Base-by-base conservation (phyloP, 2,329 filamentous ascomycete genomes). In the Thyridium curvatum region DNA sequence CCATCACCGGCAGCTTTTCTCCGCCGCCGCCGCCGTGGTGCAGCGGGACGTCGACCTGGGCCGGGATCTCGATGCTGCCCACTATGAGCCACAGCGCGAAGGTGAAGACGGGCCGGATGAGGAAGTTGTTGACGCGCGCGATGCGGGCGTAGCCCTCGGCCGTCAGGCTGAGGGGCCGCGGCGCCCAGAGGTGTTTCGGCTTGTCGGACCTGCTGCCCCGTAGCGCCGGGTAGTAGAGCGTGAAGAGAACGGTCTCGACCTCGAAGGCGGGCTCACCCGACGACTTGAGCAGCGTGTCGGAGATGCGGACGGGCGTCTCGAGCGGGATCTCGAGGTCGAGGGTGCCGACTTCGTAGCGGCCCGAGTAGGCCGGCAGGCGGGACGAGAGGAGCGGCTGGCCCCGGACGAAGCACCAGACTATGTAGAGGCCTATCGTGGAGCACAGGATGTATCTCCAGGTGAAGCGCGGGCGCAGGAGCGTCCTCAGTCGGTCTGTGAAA, bases 161-260 rank as follows among this genome's bases (percentile, higher is more conserved):
- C 0, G 62, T 67, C 21, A 70, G 58, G 30, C 58, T 52, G 5
- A 72, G 38, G 0, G 70, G 70, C 3, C 54, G 58, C 0, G 68
- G 56, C 16, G 72, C 54, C 70, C 70, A 74, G 21, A 54, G 50
- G 40, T 72, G 68, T n/a, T 51, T 51, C 5, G 52, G 46, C 16
- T 47, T 44, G 4, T 39, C 41, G 30, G 57, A 53, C 14, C 42
- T 46, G 7, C 50, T 46, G 17, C 46, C 13, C 37, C 42, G 33
- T 59, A 52, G 7, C 52, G 64, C 51, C 2, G 70, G 70, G 34
- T 74, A 72, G 54, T 72, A 73, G 3, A 74, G 41, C 1, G 68
- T 69, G 42, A 73, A 69, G 4, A 74, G 57, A 4, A 72, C 67
- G 2, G 66, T 69, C 41, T 69, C 53, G 1, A 72, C 48, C 15